Percentiles rank a stretch among this genome's conserved stretches.
phyloP scores from a whole-genome alignment of 352 stramenopile genomes.

The Phytophthora capsici region DNA sequence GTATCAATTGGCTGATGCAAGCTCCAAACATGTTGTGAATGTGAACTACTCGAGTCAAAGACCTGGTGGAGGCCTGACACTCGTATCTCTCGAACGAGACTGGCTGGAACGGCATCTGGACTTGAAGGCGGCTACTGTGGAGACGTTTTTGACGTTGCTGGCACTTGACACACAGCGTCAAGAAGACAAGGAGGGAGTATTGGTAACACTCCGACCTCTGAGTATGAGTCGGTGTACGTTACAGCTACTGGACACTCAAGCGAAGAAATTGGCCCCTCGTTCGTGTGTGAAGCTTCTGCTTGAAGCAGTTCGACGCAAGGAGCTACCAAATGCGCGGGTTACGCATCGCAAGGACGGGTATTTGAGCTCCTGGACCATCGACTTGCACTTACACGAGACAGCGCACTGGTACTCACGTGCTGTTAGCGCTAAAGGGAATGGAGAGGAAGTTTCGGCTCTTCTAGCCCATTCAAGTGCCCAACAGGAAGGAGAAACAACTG shows the following conservation, averaged over 20 bases:
- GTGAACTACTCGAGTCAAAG: constrained; percentile 27
- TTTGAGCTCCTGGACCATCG: constrained; percentile 52
- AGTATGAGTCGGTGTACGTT: constrained; percentile 65
- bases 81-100: constrained; percentile 59
- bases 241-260: constrained; percentile 59
- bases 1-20: constrained; percentile 8
- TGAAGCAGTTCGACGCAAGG: constrained; percentile 32
- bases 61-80: constrained; percentile 19
- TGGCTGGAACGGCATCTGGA: constrained; percentile 72
- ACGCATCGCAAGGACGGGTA: constrained; percentile 66
- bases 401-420: constrained; percentile 43
- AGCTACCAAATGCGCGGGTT: constrained; percentile 30
- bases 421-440: constrained; percentile 4
- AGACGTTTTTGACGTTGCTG: constrained; percentile 81
- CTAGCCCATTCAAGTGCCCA: constrained; percentile 18
- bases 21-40: constrained; percentile 31
- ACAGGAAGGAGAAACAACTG: constrained; percentile 25
- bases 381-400: constrained; percentile 67
- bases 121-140: constrained; percentile 74
- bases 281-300: constrained; percentile 47
- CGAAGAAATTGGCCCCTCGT: constrained; percentile 41
- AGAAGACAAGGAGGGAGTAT: constrained; percentile 15
- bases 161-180: constrained; percentile 39
- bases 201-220: constrained; percentile 46
- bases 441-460: background rate